Conservation (phyloP, 371 early-diverging fungal species). For the Lichtheimia ornata region DNA sequence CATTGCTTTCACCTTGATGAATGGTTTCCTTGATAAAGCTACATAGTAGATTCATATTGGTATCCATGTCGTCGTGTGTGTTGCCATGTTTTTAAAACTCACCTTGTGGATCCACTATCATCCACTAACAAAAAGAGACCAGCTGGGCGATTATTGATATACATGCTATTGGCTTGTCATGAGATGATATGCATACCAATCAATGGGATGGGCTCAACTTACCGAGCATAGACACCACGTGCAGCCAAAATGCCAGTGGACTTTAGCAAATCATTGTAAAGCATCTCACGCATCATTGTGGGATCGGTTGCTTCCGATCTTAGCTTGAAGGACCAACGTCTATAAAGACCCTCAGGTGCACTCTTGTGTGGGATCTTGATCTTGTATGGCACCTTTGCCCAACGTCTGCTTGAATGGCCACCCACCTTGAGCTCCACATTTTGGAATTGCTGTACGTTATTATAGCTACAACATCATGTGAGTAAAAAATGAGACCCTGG, state of each 20-base stretch:
- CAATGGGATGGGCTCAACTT: not conserved
- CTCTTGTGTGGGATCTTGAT: conserved; percentile 28
- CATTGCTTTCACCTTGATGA: conserved; percentile 23
- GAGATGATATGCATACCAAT: not conserved
- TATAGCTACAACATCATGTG: conserved; percentile 16
- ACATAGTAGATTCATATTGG: not conserved
- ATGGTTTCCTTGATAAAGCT: conserved; percentile 42
- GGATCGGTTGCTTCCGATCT: conserved; percentile 39
- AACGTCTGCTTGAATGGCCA: conserved; percentile 36
- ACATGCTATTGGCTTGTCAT: conserved; percentile 19
- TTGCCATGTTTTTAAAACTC: not conserved
- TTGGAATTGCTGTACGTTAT: conserved; percentile 20
- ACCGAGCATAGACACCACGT: conserved; percentile 37
- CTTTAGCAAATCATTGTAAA: conserved; percentile 40
- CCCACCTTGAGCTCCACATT: conserved; percentile 42
- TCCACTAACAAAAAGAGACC: conserved; percentile 45
- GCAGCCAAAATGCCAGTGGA: conserved; percentile 40
- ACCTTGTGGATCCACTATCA: conserved; percentile 29
- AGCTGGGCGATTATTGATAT: conserved; percentile 30
- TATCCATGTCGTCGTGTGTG: not conserved
- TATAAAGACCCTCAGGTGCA: conserved; percentile 24
- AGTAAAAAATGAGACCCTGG: not conserved
- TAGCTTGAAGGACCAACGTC: conserved; percentile 39
- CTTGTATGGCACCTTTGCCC: conserved; percentile 43
- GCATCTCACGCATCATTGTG: conserved; percentile 45